Evolutionary conservation across 495 filamentous ascomycete species (phyloP).

Genomic region (Neurospora sublineolata): DNA sequence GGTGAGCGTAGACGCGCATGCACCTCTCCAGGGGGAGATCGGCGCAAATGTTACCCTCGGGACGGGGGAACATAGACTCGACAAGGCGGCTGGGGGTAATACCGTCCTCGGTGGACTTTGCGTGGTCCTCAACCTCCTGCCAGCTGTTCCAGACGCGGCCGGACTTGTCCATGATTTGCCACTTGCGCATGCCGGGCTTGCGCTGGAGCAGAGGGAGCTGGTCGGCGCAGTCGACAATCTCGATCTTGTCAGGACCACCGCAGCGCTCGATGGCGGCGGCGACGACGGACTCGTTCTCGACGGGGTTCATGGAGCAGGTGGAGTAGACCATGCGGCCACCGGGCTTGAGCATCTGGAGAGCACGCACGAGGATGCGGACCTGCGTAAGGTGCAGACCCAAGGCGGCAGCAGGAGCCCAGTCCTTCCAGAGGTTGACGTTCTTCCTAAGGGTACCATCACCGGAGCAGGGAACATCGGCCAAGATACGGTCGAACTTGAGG

Average conservation of each 20-base stretch:
- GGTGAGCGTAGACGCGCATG: conserved; percentile 86
- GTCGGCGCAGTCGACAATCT: conserved; percentile 69
- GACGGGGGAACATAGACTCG: conserved; percentile 67
- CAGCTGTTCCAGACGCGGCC: conserved; percentile 64
- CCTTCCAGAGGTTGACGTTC: conserved; percentile 85
- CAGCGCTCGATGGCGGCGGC: conserved; percentile 73
- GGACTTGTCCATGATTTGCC: conserved; percentile 83
- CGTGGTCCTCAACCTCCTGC: conserved; percentile 60
- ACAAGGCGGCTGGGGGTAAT: conserved; percentile 47
- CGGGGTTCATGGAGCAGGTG: conserved; percentile 94
- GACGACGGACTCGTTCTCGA: conserved; percentile 95
- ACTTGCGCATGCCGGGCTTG: conserved; percentile 55
- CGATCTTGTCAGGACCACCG: conserved; percentile 70
- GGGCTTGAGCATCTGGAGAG: conserved; percentile 91
- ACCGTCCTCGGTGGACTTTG: conserved; percentile 43
- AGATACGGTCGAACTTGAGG: conserved; percentile 90
- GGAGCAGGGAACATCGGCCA: conserved; percentile 94
- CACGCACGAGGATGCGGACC: conserved; percentile 78
- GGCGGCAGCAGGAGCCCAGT: conserved; percentile 77
- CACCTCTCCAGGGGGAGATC: conserved; percentile 74
- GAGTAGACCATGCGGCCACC: conserved; percentile 93
- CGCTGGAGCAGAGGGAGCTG: conserved; percentile 67
- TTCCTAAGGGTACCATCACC: conserved; percentile 89
- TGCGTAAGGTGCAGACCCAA: conserved; percentile 78
- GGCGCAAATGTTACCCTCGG: conserved; percentile 42